Conservation (phyloP, 2,329 filamentous ascomycete genomes). For the Colletotrichum spaethianum region DNA sequence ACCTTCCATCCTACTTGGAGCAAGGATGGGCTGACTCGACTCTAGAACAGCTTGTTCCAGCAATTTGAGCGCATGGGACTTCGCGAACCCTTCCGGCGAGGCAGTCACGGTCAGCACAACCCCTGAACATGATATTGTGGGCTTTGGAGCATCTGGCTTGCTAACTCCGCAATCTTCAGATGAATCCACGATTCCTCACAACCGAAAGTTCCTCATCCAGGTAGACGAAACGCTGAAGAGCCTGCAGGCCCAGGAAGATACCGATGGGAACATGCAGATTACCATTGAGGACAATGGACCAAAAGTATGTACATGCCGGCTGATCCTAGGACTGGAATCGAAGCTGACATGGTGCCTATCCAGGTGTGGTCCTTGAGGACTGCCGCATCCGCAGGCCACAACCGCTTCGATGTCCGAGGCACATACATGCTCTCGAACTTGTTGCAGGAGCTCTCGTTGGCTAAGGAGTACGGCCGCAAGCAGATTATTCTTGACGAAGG, state of each 20-base stretch:
- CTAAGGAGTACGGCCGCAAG: slow-evolving; percentile 90
- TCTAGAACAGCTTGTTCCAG: slow-evolving; percentile 66
- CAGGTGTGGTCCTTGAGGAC: slow-evolving; percentile 88
- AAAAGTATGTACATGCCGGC: slow-evolving; percentile 70
- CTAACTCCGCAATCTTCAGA: slow-evolving; percentile 66
- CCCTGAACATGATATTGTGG: not conserved
- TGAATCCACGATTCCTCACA: slow-evolving; percentile 73
- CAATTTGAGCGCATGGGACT: slow-evolving; percentile 67
- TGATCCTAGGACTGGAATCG: not conserved
- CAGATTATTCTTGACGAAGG: slow-evolving; percentile 93
- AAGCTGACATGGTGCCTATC: slow-evolving; percentile 33
- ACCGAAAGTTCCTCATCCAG: slow-evolving; percentile 86
- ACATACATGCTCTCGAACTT: slow-evolving; percentile 98
- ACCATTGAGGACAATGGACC: slow-evolving; percentile 96
- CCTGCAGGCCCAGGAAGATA: slow-evolving; percentile 89
- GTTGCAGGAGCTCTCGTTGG: slow-evolving; percentile 92
- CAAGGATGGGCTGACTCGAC: slow-evolving; percentile 20
- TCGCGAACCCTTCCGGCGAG: slow-evolving; percentile 69
- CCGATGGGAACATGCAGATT: slow-evolving; percentile 95
- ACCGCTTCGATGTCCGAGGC: slow-evolving; percentile 90
- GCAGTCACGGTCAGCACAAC: slow-evolving; percentile 67
- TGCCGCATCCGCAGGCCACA: slow-evolving; percentile 86
- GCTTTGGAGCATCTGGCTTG: not conserved
- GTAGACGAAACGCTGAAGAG: slow-evolving; percentile 87
- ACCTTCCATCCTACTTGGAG: not conserved